Evolutionary conservation across 2,329 filamentous ascomycete genomes (phyloP), one percentile per base, ranked within the genome.

Genomic region (Malbranchea zuffiana): DNA sequence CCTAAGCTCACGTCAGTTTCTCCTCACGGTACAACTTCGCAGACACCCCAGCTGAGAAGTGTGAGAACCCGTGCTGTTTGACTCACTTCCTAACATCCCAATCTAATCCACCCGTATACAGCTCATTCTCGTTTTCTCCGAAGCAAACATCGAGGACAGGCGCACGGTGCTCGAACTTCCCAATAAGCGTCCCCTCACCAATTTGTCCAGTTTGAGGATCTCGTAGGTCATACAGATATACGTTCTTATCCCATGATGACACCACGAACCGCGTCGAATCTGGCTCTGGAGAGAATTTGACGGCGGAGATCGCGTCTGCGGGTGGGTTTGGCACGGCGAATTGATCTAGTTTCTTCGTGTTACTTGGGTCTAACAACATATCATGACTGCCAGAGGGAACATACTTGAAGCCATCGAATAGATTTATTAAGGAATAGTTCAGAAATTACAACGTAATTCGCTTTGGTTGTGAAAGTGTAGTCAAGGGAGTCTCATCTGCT

Each of bases 71-170:
- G n/a, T n/a, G n/a, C n/a, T n/a, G n/a, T n/a, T 5, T 11, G 13
- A 47, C 63, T 50, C 52, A 86, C 81, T 68, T 79, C 59, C 77
- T 78, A 43, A 96, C 88, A 52, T 81, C 78, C 72, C 80, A 83
- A 60, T 96, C 88, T 61, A 95, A 67, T 24, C 87, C 84, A 24
- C 79, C 86, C 13, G 75, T 85, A 64, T 85, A 98, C 27, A 88
- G 80, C 59, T 86, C 84, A 51, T 80, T 72, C 52, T 88, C 82
- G 60, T 77, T 75, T 46, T 75, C 74, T 46, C 88, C 88, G 53
- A 92, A 98, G 62, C 86, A 94, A 12, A 90, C 80, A 56, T 94
- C 86, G 41, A 98, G 68, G 6, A 98, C 81, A 0, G 90, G 86
- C 5, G 84, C 84, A 43, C 78, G 75, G 58, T 90, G 81, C 57